phyloP scores from a whole-genome alignment of 129 eudicot species.

The Erigeron canadensis region DNA sequence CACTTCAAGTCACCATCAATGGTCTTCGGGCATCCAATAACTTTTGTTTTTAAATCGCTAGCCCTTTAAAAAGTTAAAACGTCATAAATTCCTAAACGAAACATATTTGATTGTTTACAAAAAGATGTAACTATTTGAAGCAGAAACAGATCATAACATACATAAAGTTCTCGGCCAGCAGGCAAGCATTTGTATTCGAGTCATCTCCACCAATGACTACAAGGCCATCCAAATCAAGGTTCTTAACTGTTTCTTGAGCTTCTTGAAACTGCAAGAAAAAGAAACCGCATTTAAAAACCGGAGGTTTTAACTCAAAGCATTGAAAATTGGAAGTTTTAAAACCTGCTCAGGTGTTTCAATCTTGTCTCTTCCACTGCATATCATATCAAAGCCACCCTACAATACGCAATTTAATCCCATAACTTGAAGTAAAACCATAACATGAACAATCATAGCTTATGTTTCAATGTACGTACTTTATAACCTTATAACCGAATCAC shows the following conservation, averaged over 20 bases:
- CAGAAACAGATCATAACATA: slow-evolving; percentile 20
- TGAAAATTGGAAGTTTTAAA: background rate
- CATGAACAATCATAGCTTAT: slow-evolving; percentile 1
- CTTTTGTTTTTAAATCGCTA: slow-evolving; percentile 72
- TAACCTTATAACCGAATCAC: background rate
- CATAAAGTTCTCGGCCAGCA: slow-evolving; percentile 95
- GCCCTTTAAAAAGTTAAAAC: slow-evolving; percentile 41
- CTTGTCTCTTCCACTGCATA: slow-evolving; percentile 95
- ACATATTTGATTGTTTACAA: background rate
- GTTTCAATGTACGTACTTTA: background rate
- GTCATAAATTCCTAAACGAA: background rate
- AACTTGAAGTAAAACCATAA: slow-evolving; percentile 12
- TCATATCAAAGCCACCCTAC: slow-evolving; percentile 99
- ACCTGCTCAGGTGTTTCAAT: slow-evolving; percentile 98
- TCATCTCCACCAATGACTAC: slow-evolving; percentile 97
- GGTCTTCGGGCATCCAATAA: slow-evolving; percentile 98
- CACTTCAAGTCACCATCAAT: slow-evolving; percentile 96
- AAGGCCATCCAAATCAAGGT: slow-evolving; percentile 87
- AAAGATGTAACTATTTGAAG: background rate
- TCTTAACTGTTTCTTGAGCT: slow-evolving; percentile 70
- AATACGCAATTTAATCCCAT: slow-evolving; percentile 5
- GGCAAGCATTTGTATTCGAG: slow-evolving; percentile 93
- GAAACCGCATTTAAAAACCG: slow-evolving; percentile 15
- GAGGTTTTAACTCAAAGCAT: background rate
- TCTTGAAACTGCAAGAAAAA: slow-evolving; percentile 57